Evolutionary conservation across 306 rosid species (phyloP).

Genomic region (Vicia faba): DNA sequence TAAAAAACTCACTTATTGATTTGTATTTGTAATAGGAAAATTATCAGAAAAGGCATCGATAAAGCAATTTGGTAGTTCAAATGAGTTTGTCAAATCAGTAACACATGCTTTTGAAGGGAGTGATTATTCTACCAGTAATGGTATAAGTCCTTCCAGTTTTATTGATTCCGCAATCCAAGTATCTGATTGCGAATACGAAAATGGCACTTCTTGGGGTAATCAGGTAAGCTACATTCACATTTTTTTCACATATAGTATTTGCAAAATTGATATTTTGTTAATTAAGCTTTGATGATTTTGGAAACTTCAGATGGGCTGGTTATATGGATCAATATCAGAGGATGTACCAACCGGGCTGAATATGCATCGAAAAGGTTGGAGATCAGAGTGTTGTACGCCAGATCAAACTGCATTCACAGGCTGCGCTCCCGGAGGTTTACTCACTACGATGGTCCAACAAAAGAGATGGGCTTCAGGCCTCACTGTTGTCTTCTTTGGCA

Average conservation of each 20-base stretch:
- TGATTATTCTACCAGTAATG: background rate
- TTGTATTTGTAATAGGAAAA: constrained; percentile 37
- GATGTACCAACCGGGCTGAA: constrained; percentile 61
- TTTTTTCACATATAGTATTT: background rate
- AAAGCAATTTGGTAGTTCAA: constrained; percentile 56
- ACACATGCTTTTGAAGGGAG: constrained; percentile 41
- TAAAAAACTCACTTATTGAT: background rate
- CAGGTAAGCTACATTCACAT: constrained; percentile 38
- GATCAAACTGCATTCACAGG: constrained; percentile 62
- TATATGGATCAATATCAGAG: constrained; percentile 62
- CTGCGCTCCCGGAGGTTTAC: constrained; percentile 56
- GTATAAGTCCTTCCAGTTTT: constrained; percentile 21
- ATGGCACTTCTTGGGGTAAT: constrained; percentile 64
- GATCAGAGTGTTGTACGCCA: constrained; percentile 46
- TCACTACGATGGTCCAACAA: constrained; percentile 54
- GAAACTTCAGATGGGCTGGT: constrained; percentile 34
- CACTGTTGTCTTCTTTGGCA: constrained; percentile 55
- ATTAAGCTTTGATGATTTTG: background rate
- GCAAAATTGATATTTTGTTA: background rate
- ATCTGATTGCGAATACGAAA: constrained; percentile 53
- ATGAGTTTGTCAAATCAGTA: constrained; percentile 50
- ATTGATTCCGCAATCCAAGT: constrained; percentile 49
- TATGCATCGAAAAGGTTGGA: constrained; percentile 70
- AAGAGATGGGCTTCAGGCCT: constrained; percentile 76
- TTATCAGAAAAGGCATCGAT: constrained; percentile 27